Base-by-base conservation (phyloP, 2,329 filamentous ascomycete genomes). In the Rutstroemia sp. region DNA sequence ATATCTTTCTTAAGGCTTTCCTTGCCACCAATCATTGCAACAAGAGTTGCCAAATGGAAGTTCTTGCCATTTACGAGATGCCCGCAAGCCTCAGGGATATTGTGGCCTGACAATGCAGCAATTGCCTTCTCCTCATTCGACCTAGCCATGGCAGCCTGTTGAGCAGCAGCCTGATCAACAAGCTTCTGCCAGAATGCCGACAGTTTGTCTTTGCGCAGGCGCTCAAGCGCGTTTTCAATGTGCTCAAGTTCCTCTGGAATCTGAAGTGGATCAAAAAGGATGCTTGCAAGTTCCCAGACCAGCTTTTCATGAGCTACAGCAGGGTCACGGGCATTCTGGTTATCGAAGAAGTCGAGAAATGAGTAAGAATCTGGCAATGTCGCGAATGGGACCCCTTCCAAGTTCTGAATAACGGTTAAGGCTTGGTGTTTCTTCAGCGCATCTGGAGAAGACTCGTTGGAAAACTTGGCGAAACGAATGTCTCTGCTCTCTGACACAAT, bases 201-300 rank as follows among this genome's bases (percentile, higher is more conserved):
- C n/a, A 96, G 76, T 54, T 78, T 82, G 57, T 84, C 81, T 62
- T 87, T 79, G 38, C 82, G 79, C 19, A 73, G 47, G 44, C 68
- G 67, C 21, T 75, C 70, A 5, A 69, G 65, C 0, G 71, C 66
- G 10, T 74, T 64, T 1, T 68, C 63, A 16, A 67, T 58, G 27
- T 68, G 61, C 34, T 74, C 65, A 8, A 76, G 66, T 12, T 77
- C 73, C 2, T 71, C 57, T 2, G 75, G 71, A 30, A 78, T 68
- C 16, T 74, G 74, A 10, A 83, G 60, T n/a, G 84, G 77, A 62
- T 96, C 91, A 67, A 96, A 99, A 3, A 99, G 78, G 39, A 96
- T 85, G 57, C 88, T 88, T 1, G 89, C 86, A 38, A 99, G 77
- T 59, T 89, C 81, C 94, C 95, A 99, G 1, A 94, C 83, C 14